Evolutionary conservation across 176 grass and related monocot species (phyloP).

Genomic region (Aechmea fasciata): DNA sequence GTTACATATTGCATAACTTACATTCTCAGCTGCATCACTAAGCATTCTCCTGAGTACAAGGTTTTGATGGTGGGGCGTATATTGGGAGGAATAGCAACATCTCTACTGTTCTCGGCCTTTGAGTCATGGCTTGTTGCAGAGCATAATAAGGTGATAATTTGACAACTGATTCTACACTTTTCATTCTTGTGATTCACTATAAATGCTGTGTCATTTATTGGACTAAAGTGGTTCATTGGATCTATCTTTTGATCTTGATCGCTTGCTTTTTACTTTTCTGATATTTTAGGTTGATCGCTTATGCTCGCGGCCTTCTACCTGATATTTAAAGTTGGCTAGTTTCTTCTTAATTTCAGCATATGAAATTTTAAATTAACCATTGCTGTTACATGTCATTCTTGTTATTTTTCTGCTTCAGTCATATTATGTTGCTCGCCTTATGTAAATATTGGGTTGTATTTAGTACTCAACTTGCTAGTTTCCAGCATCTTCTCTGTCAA

Average conservation of each 20-base stretch:
- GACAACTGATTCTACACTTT: not conserved
- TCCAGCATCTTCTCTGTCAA: too few relatives aligned
- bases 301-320: not conserved
- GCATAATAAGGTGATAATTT: conserved; percentile 44
- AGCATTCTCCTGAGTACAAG: conserved; percentile 53
- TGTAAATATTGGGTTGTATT: not conserved
- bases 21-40: conserved; percentile 55
- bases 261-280: not conserved
- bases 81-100: conserved; percentile 47
- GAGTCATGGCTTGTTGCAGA: conserved; percentile 65
- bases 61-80: conserved; percentile 42
- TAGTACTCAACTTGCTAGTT: not conserved
- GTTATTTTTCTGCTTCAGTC: not conserved
- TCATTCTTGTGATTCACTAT: not conserved
- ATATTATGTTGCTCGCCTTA: too few relatives aligned
- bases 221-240: not conserved
- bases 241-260: not conserved
- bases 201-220: not conserved
- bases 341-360: not conserved
- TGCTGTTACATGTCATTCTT: not conserved
- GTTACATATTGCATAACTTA: conserved; percentile 51
- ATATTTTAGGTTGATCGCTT: not conserved
- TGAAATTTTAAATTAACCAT: not conserved
- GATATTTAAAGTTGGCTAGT: not conserved
- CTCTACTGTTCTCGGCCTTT: conserved; percentile 54